Percentiles rank a stretch among this genome's conserved stretches.
phyloP scores from a whole-genome alignment of 2,329 filamentous ascomycete genomes.

The Claviceps pazoutovae region DNA sequence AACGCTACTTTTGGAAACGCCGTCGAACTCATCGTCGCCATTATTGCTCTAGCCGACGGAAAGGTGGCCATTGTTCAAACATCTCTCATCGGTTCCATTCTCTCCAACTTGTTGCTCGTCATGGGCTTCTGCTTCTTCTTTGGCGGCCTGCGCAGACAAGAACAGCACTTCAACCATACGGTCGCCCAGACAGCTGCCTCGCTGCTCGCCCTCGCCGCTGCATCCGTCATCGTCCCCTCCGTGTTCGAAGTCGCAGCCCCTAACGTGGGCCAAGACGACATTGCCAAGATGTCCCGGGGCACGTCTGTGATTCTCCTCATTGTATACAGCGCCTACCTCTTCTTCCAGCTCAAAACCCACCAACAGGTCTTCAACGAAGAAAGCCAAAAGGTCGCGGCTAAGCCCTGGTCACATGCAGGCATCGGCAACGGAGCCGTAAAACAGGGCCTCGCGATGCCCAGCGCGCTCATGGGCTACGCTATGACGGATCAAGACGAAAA shows the following conservation, averaged over 20 bases:
- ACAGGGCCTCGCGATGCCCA: slow-evolving; percentile 26
- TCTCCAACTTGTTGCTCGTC: slow-evolving; percentile 80
- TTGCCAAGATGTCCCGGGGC: slow-evolving; percentile 54
- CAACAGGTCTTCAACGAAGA: slow-evolving; percentile 64
- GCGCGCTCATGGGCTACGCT: slow-evolving; percentile 23
- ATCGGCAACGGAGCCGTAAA: slow-evolving; percentile 20
- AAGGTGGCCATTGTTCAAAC: slow-evolving; percentile 83
- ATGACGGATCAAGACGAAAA: slow-evolving; percentile 22
- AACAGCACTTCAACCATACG: slow-evolving; percentile 84
- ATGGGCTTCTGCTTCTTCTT: slow-evolving; percentile 90
- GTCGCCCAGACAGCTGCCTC: slow-evolving; percentile 83
- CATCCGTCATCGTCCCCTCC: slow-evolving; percentile 76
- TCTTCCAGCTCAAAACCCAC: slow-evolving; percentile 87
- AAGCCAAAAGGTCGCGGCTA: slow-evolving; percentile 60
- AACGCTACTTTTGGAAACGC: slow-evolving; percentile 92
- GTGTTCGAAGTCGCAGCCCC: slow-evolving; percentile 51
- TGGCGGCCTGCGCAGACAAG: slow-evolving; percentile 60
- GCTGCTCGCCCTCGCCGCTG: slow-evolving; percentile 64
- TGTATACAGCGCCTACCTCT: slow-evolving; percentile 70
- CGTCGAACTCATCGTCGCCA: slow-evolving; percentile 76
- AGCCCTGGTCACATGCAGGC: slow-evolving; percentile 26
- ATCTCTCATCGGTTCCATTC: slow-evolving; percentile 78
- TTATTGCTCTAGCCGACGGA: slow-evolving; percentile 62
- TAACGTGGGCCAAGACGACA: slow-evolving; percentile 28
- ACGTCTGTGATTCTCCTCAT: slow-evolving; percentile 69